phyloP scores from a whole-genome alignment of 106 monocot genomes.

The Agapanthus africanus region DNA sequence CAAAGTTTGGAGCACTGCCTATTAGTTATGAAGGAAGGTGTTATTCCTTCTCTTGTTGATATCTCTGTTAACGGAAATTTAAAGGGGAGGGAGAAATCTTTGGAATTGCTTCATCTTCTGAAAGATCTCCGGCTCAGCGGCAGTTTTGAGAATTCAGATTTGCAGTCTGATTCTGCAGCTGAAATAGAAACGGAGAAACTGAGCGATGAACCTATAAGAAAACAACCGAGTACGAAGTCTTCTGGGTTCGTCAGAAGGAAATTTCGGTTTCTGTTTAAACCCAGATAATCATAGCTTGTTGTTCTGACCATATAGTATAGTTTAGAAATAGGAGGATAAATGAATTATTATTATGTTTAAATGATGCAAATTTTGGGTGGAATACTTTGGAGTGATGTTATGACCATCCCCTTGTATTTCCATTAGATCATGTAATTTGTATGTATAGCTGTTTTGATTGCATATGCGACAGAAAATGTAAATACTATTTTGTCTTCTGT shows the following conservation, averaged over 20 bases:
- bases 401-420: conserved; percentile 31
- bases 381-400: conserved; percentile 34
- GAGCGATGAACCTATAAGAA: conserved; percentile 4
- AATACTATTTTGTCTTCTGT: too few relatives aligned
- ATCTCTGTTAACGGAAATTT: conserved; percentile 69
- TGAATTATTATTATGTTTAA: not conserved
- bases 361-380: conserved; percentile 9
- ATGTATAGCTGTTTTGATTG: too few relatives aligned
- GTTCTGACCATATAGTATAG: conserved; percentile 5
- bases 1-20: conserved; percentile 32
- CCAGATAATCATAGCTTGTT: conserved; percentile 4
- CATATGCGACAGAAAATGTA: too few relatives aligned
- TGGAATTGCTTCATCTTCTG: conserved; percentile 51
- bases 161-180: conserved; percentile 11
- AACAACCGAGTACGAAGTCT: conserved; percentile 13
- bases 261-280: conserved; percentile 32
- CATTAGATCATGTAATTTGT: too few relatives aligned
- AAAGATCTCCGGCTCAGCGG: conserved; percentile 52
- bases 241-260: conserved; percentile 43
- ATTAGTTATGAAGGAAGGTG: conserved; percentile 73
- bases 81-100: conserved; percentile 34
- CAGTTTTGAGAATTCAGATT: conserved; percentile 12
- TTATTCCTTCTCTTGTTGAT: conserved; percentile 69
- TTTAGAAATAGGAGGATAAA: not conserved
- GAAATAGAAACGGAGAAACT: not conserved